Evolutionary conservation across 1,284 basidiomycete species (phyloP).

Genomic region (Cutaneotrichosporon cutaneum): DNA sequence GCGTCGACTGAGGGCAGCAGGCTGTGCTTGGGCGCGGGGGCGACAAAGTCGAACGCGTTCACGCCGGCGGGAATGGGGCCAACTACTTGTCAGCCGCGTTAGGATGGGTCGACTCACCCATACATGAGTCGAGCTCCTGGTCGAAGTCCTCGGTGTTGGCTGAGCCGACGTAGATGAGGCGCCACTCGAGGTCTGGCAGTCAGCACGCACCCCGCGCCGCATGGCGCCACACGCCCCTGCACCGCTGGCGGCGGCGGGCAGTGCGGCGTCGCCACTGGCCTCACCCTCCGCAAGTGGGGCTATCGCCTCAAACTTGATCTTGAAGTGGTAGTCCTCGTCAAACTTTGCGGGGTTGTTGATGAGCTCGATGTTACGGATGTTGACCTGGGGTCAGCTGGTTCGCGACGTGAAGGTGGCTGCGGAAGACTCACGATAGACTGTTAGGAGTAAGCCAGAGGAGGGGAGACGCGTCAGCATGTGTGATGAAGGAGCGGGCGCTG

Average conservation of each 20-base stretch:
- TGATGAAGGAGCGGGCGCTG: neutral
- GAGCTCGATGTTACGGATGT: constrained; percentile 62
- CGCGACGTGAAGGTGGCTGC: no score
- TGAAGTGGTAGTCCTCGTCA: constrained; percentile 86
- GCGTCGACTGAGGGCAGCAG: constrained; percentile 64
- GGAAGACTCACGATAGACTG: constrained; percentile 45
- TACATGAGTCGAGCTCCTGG: constrained; percentile 92
- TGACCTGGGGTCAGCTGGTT: constrained; percentile 41
- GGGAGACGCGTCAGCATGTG: constrained; percentile 1
- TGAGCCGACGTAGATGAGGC: constrained; percentile 93
- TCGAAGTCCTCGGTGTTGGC: constrained; percentile 88
- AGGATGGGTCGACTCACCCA: constrained; percentile 58
- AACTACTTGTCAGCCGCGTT: constrained; percentile 53
- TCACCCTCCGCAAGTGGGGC: constrained; percentile 84
- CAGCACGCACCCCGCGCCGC: neutral
- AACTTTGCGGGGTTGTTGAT: constrained; percentile 91
- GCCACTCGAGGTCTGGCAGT: constrained; percentile 87
- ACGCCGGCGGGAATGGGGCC: constrained; percentile 92
- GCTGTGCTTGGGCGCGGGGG: constrained; percentile 63
- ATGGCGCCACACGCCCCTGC: neutral
- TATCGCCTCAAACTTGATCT: constrained; percentile 97
- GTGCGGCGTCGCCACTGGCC: constrained; percentile 22
- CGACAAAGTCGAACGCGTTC: constrained; percentile 96
- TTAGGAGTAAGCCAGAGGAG: neutral
- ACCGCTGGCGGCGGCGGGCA: neutral